Base-by-base conservation (phyloP, 2,329 filamentous ascomycete species). In the Huntiella savannae region DNA sequence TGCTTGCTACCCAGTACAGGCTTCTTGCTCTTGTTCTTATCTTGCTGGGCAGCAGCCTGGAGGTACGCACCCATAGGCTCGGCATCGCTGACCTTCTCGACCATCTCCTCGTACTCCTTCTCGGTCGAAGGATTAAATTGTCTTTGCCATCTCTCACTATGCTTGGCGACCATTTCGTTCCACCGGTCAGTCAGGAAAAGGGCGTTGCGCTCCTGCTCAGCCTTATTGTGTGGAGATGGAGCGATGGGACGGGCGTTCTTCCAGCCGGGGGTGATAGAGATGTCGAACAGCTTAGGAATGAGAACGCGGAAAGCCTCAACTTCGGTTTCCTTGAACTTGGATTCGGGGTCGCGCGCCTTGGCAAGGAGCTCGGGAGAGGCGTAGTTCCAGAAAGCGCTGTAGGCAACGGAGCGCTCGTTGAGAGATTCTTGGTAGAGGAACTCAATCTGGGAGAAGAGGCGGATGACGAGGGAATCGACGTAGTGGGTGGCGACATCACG, bases 191-290 rank as follows among this genome's bases (percentile, higher is more conserved):
- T 69, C 36, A 77, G 55, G 42, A 64, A 62, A 1, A 66, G 64
- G 2, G 70, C 70, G 50, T 73, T 74, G 49, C 68, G 69, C 53
- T 71, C 59, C 51, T 75, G 66, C 51, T 73, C 70, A 2, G 66
- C 62, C 34, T 62, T 61, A 11, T 59, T 64, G 52, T 71, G 68
- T 8, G 68, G 68, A 11, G 49, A 52, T 1, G 67, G 61, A 1
- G 69, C 63, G 2, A 54, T 45, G 0, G 63, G 62, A 2, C 71
- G 63, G 7, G 58, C 58, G 3, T 55, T 55, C 5, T 62, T 56
- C 67, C 72, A 77, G 1, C 68, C 71, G 0, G 73, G 72, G 0
- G 68, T 59, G 1, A 76, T 55, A 0, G 70, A 68, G 2, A 71
- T 62, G 53, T 76, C 73, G 44, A 73, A 63, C 2, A 73, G 55